Percentiles rank a stretch among this genome's conserved stretches.
Evolutionary conservation across 345 rosid genomes (phyloP).

Genomic region (Melaleuca quinquenervia): DNA sequence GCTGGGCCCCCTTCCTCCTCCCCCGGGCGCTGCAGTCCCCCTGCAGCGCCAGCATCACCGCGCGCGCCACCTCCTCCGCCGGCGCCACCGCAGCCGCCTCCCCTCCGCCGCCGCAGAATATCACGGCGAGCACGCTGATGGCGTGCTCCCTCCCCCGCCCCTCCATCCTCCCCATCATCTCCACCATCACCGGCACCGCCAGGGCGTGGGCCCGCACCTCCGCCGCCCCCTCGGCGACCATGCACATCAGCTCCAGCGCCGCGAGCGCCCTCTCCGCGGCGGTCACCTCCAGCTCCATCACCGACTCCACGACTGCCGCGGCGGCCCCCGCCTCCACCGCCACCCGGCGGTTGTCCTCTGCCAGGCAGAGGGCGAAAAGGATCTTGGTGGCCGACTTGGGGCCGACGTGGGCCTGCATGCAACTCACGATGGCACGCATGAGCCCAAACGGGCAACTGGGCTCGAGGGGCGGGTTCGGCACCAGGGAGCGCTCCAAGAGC

Average conservation of each 20-base stretch:
- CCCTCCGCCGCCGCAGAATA: constrained; percentile 25
- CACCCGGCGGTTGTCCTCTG: constrained; percentile 61
- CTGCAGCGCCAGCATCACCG: constrained; percentile 64
- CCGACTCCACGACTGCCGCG: constrained; percentile 56
- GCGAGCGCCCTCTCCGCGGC: constrained; percentile 75
- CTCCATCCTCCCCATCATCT: constrained; percentile 71
- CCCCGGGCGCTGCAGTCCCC: constrained; percentile 74
- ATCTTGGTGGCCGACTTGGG: constrained; percentile 65
- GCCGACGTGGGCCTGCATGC: constrained; percentile 32
- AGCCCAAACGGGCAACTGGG: constrained; percentile 55
- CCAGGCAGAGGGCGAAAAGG: constrained; percentile 67
- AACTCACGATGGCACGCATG: constrained; percentile 53
- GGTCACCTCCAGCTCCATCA: constrained; percentile 51
- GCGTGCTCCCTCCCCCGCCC: constrained; percentile 87
- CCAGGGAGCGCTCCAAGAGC: constrained; percentile 54
- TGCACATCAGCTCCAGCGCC: constrained; percentile 74
- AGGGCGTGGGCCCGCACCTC: constrained; percentile 71
- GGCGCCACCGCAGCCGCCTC: constrained; percentile 34
- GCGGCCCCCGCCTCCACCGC: constrained; percentile 81
- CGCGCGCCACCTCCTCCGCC: constrained; percentile 82
- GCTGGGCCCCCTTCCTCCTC: constrained; percentile 71
- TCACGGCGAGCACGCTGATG: constrained; percentile 57
- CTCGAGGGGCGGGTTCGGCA: constrained; percentile 70
- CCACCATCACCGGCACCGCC: constrained; percentile 87
- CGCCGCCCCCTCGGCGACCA: constrained; percentile 65